These are phyloP conservation scores for Paecilomyces formosus DNA, from an alignment of 2,329 filamentous ascomycete species.

Conservation along the genomic window DNA sequence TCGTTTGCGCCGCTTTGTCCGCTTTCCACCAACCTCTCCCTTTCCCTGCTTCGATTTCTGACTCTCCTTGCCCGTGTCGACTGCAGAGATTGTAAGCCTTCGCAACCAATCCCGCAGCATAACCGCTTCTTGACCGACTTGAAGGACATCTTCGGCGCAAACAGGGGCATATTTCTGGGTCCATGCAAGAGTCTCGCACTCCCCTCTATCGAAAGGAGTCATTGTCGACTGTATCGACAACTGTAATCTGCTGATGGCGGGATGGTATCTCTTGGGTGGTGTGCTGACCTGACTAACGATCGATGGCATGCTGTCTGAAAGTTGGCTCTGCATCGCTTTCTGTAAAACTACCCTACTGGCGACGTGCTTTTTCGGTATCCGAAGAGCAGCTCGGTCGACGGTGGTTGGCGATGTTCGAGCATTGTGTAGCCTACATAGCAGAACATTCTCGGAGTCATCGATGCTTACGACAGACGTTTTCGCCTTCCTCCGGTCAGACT, in stretches of 20 bases:
- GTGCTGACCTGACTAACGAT: not conserved
- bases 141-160: constrained; percentile 64
- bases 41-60: constrained; percentile 15
- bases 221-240: constrained; percentile 52
- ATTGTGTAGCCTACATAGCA: constrained; percentile 11
- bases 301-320: constrained; percentile 13
- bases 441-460: constrained; percentile 24
- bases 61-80: constrained; percentile 49
- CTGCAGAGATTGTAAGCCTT: constrained; percentile 65
- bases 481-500: constrained; percentile 27
- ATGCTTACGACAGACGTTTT: constrained; percentile 27
- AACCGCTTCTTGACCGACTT: constrained; percentile 60
- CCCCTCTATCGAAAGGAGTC: constrained; percentile 72
- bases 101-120: constrained; percentile 76
- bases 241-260: constrained; percentile 55
- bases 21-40: constrained; percentile 19
- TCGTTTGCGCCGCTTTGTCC: constrained; percentile 58
- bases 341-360: constrained; percentile 23
- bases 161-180: constrained; percentile 75
- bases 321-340: constrained; percentile 19
- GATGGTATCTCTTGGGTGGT: constrained; percentile 36
- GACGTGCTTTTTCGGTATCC: constrained; percentile 20
- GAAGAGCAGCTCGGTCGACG: constrained; percentile 10
- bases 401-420: not conserved
- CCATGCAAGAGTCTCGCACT: constrained; percentile 70